Conservation (phyloP, 1,284 basidiomycete genomes). For the Paramarasmius palmivorus region DNA sequence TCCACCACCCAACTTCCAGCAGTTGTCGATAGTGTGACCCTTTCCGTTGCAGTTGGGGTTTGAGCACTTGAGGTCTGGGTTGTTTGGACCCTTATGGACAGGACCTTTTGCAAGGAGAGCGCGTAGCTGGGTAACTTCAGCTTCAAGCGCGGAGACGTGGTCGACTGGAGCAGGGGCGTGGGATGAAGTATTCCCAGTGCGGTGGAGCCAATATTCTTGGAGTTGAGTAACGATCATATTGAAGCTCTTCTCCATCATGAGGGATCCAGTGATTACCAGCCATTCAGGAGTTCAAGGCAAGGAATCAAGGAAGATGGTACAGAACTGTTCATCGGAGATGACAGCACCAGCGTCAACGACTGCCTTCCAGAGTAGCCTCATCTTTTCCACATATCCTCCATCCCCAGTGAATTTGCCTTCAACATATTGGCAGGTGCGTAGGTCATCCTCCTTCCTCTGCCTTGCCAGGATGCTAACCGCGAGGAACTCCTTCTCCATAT, state of each 20-base stretch:
- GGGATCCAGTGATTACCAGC: not conserved
- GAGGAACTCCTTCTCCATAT: not conserved
- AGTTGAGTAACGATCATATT: not conserved
- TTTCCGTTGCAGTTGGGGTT: constrained; percentile 2
- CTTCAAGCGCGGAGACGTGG: too few relatives aligned
- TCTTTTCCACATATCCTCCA: constrained; percentile 5
- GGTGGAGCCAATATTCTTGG: not conserved
- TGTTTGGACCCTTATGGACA: not conserved
- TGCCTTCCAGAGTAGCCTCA: not conserved
- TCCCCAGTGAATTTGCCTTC: constrained; percentile 8
- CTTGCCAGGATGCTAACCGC: not conserved
- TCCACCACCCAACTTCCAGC: constrained; percentile 17
- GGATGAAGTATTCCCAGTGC: not conserved
- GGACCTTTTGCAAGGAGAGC: not conserved
- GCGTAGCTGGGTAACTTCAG: not conserved
- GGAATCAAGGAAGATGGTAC: constrained; percentile 4
- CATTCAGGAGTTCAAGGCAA: constrained; percentile 4
- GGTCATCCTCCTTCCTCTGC: constrained; percentile 1
- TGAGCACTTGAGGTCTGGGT: constrained; percentile 4
- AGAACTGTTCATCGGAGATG: not conserved
- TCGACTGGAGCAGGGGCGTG: too few relatives aligned
- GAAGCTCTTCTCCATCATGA: not conserved
- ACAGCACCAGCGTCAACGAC: not conserved
- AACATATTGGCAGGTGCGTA: not conserved
- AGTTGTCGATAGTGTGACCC: constrained; percentile 12